Evolutionary conservation across 345 rosid genomes (phyloP).

Genomic region (Brassica cretica): DNA sequence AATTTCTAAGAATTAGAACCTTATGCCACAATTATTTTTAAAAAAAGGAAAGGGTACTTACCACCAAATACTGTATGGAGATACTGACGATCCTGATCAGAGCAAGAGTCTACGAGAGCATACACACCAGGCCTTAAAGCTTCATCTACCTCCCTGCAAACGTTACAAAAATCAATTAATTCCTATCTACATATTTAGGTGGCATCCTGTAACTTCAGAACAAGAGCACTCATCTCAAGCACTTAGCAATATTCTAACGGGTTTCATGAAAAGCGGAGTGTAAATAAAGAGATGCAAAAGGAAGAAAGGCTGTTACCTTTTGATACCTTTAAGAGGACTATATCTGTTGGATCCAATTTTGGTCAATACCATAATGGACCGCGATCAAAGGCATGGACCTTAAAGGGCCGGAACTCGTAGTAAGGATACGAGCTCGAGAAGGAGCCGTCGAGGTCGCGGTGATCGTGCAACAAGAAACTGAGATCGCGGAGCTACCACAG

Average conservation of each 20-base stretch:
- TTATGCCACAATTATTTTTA: background rate
- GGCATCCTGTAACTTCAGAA: background rate
- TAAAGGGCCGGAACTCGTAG: no score
- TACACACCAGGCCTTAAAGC: conserved; percentile 86
- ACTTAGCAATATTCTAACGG: background rate
- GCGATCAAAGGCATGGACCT: no score
- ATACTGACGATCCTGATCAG: conserved; percentile 73
- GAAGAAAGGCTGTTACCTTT: conserved; percentile 50
- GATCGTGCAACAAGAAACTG: no score
- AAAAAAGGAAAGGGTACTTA: conserved; percentile 31
- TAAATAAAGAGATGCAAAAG: background rate
- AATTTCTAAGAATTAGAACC: background rate
- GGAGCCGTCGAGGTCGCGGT: no score
- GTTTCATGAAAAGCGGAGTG: background rate
- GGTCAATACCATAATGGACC: no score
- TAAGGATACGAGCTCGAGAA: no score
- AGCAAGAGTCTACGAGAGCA: conserved; percentile 86
- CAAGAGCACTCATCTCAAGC: conserved; percentile 5
- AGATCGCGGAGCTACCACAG: no score
- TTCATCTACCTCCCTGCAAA: conserved; percentile 81
- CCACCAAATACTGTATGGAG: conserved; percentile 88
- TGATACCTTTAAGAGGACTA: conserved; percentile 79
- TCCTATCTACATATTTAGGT: background rate
- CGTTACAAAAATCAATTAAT: conserved; percentile 19
- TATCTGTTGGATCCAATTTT: conserved; percentile 19